Conservation (phyloP, 306 rosid species). For the Corylus avellana region DNA sequence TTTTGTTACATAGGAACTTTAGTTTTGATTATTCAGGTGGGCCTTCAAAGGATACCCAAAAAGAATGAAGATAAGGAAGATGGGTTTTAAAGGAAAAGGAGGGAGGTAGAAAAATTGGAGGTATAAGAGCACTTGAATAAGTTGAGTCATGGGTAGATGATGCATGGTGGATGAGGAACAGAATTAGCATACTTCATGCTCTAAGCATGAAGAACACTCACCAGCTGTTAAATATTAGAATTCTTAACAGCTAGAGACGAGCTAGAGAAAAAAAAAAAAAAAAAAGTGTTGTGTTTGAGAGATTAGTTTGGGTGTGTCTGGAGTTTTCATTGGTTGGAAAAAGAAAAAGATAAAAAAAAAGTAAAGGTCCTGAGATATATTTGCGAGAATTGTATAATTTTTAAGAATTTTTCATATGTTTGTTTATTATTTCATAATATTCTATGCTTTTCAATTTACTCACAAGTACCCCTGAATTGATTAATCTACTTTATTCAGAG, state of each 20-base stretch:
- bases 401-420: background rate
- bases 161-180: slow-evolving; percentile 33
- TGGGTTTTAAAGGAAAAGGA: slow-evolving; percentile 15
- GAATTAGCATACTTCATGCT: slow-evolving; percentile 36
- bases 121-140: slow-evolving; percentile 22
- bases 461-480: slow-evolving; percentile 17
- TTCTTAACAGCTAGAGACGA: slow-evolving; percentile 53
- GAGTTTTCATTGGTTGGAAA: slow-evolving; percentile 22
- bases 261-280: background rate
- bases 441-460: slow-evolving; percentile 9
- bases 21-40: slow-evolving; percentile 42
- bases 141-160: slow-evolving; percentile 50
- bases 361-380: slow-evolving; percentile 13
- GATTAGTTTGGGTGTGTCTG: slow-evolving; percentile 24
- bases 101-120: background rate
- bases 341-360: background rate
- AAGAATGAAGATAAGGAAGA: slow-evolving; percentile 21
- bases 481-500: slow-evolving; percentile 23
- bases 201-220: slow-evolving; percentile 40
- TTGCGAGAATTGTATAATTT: slow-evolving; percentile 34
- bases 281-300: slow-evolving; percentile 32
- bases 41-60: slow-evolving; percentile 21
- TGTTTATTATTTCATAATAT: slow-evolving; percentile 8
- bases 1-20: slow-evolving; percentile 35
- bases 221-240: slow-evolving; percentile 76